A percentile compares a stretch with the other conserved stretches of the same genome.
Evolutionary conservation across 2,329 filamentous ascomycete species (phyloP).

Genomic region (Pseudogymnoascus sp.): DNA sequence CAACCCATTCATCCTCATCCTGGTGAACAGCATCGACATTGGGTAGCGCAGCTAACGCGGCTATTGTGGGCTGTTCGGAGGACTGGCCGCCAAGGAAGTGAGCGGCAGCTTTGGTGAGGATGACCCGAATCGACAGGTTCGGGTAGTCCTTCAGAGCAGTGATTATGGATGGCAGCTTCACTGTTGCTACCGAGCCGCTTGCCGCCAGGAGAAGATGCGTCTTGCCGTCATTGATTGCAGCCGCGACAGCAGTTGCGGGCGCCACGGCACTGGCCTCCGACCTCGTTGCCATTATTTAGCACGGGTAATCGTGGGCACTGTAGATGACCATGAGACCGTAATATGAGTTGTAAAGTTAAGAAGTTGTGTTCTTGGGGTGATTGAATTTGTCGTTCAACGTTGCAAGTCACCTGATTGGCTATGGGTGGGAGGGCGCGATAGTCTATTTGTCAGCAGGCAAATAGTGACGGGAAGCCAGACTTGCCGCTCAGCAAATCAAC

Average conservation of each 20-base stretch:
- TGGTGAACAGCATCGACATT: slow-evolving; percentile 75
- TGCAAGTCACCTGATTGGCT: background rate
- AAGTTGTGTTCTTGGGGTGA: background rate
- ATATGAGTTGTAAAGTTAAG: background rate
- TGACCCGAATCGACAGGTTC: slow-evolving; percentile 69
- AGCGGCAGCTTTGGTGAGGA: slow-evolving; percentile 66
- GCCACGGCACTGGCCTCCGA: background rate
- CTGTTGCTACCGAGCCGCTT: slow-evolving; percentile 74
- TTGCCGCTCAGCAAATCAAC: background rate
- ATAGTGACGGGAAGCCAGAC: background rate
- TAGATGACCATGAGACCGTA: background rate
- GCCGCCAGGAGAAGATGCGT: slow-evolving; percentile 57
- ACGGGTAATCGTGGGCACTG: background rate
- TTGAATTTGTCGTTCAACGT: background rate
- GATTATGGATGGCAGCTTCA: slow-evolving; percentile 68
- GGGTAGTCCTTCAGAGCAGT: slow-evolving; percentile 40
- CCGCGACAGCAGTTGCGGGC: background rate
- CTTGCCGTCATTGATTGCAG: slow-evolving; percentile 37
- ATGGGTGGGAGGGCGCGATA: background rate
- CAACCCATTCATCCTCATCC: slow-evolving; percentile 78
- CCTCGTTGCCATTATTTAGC: background rate
- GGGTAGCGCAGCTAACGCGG: slow-evolving; percentile 48
- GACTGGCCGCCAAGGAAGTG: slow-evolving; percentile 72
- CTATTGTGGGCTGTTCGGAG: slow-evolving; percentile 64
- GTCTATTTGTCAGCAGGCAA: background rate